phyloP scores from a whole-genome alignment of 2,329 filamentous ascomycete species.

The Colletotrichum neosansevieriae region DNA sequence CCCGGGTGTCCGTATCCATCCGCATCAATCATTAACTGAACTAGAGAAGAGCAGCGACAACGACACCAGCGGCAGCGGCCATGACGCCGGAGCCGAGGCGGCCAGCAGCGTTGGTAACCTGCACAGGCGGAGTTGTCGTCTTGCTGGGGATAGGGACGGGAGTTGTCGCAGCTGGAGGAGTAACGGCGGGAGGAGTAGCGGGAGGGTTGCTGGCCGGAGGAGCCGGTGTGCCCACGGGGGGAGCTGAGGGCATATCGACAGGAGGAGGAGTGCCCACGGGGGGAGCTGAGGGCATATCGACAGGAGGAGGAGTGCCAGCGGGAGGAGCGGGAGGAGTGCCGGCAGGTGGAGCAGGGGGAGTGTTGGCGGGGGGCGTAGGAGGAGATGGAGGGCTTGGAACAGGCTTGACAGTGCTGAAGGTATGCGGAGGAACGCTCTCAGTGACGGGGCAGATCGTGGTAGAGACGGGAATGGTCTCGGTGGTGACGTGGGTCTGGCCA shows the following conservation, averaged over 20 bases:
- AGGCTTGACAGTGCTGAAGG: too few species aligned
- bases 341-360: too few species aligned
- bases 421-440: too few species aligned
- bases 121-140: constrained; percentile 8
- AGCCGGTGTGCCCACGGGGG: too few species aligned
- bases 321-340: too few species aligned
- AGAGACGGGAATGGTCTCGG: too few species aligned
- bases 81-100: constrained; percentile 25
- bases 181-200: background rate
- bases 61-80: constrained; percentile 31
- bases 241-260: too few species aligned
- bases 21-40: background rate
- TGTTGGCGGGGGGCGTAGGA: too few species aligned
- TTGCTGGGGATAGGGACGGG: constrained; percentile 1
- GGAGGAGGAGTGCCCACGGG: background rate
- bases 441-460: too few species aligned
- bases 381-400: too few species aligned
- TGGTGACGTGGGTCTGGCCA: too few species aligned
- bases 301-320: too few species aligned
- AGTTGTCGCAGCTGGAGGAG: background rate
- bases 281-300: background rate
- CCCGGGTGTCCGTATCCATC: constrained; percentile 3
- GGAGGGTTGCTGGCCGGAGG: background rate
- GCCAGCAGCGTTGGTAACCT: constrained; percentile 29
- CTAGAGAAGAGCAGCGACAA: constrained; percentile 34